Evolutionary conservation across 129 eudicot genomes (phyloP).

Genomic region (Artemisia annua): DNA sequence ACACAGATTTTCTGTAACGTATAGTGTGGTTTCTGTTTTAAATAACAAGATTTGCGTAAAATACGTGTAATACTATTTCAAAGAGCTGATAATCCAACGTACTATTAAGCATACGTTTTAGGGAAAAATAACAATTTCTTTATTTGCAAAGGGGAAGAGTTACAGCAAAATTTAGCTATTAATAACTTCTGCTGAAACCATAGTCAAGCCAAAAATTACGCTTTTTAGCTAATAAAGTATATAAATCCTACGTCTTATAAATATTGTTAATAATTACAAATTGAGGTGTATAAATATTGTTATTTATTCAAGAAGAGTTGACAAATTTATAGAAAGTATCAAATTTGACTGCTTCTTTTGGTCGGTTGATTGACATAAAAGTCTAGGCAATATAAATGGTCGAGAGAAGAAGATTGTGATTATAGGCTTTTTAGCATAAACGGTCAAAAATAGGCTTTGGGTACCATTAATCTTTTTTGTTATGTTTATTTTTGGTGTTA

Average conservation of each 20-base stretch:
- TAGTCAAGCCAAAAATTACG: slow-evolving; percentile 1
- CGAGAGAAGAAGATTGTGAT: slow-evolving; percentile 9
- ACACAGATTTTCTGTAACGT: no score
- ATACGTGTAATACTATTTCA: no score
- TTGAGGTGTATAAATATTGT: background rate
- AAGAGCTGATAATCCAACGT: no score
- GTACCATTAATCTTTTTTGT: background rate
- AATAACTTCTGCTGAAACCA: no score
- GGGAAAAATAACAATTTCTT: no score
- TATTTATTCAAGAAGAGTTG: slow-evolving; percentile 15
- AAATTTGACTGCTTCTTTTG: slow-evolving; percentile 12
- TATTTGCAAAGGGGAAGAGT: no score
- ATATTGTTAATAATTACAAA: background rate
- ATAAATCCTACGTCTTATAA: background rate
- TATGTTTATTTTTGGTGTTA: no score
- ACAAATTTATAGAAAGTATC: background rate
- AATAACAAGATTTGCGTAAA: no score
- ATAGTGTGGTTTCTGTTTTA: no score
- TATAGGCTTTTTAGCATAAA: background rate
- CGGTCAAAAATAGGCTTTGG: slow-evolving; percentile 5
- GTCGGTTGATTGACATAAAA: slow-evolving; percentile 30
- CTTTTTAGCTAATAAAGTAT: slow-evolving; percentile 7
- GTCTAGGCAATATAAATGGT: background rate
- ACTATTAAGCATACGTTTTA: no score
- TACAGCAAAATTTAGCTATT: no score